These are phyloP conservation scores for Cardamine occulta DNA, from an alignment of 345 rosid species.

Conservation along the genomic window DNA sequence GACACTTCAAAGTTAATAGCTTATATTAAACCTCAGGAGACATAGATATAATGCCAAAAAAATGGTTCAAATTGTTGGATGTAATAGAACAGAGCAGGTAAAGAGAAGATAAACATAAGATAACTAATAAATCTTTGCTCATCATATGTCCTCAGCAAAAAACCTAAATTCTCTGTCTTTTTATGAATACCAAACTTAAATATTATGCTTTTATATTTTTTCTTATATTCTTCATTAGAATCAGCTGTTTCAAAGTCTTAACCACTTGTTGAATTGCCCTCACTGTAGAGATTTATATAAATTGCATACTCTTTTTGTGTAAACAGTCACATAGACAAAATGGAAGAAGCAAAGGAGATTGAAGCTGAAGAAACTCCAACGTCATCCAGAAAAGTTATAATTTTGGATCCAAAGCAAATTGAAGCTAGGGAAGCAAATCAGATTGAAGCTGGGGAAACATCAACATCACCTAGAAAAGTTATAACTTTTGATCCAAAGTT, in stretches of 20 bases:
- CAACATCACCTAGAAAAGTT: constrained; percentile 29
- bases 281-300: constrained; percentile 23
- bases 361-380: constrained; percentile 24
- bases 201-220: neutral
- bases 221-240: constrained; percentile 11
- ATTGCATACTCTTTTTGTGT: neutral
- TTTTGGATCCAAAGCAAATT: neutral
- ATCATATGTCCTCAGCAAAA: constrained; percentile 41
- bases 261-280: constrained; percentile 24
- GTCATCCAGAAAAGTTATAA: neutral
- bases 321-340: constrained; percentile 14
- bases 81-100: constrained; percentile 43
- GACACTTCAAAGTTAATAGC: neutral
- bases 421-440: neutral
- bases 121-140: constrained; percentile 42
- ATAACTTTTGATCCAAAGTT: constrained; percentile 29
- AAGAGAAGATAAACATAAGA: constrained; percentile 33
- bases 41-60: constrained; percentile 31
- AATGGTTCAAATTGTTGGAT: constrained; percentile 38
- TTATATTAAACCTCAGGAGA: constrained; percentile 20
- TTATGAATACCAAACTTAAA: constrained; percentile 22
- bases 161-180: constrained; percentile 43
- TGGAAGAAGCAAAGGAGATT: constrained; percentile 42
- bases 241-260: constrained; percentile 34
- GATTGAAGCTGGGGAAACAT: constrained; percentile 40